Conservation (phyloP, 768 basidiomycete genomes). For the Suillus occidentalis region DNA sequence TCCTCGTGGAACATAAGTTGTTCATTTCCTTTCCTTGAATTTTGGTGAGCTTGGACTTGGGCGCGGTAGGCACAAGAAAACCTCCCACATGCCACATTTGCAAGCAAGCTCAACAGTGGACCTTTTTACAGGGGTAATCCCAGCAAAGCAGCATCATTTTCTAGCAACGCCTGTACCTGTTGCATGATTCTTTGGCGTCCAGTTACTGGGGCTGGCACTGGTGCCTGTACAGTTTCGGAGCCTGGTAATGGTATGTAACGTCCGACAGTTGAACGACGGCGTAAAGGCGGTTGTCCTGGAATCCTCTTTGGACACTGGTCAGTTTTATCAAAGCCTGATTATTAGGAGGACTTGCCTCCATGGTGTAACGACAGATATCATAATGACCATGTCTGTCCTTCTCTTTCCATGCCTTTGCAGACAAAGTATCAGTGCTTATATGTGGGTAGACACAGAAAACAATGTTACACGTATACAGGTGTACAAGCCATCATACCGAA, state of each 20-base stretch:
- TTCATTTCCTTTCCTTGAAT: not conserved
- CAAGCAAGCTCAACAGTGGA: not conserved
- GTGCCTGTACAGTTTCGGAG: not conserved
- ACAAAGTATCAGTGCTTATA: not conserved
- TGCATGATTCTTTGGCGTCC: not conserved
- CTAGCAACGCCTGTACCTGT: not conserved
- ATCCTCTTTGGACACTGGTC: constrained; percentile 20
- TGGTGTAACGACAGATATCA: constrained; percentile 24
- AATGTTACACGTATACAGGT: constrained; percentile 23
- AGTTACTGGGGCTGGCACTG: not conserved
- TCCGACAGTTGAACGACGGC: constrained; percentile 1
- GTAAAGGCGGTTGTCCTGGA: constrained; percentile 25
- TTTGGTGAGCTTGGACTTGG: not conserved
- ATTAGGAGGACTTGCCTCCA: constrained; percentile 20
- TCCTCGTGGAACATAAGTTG: not conserved
- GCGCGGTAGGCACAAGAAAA: not conserved
- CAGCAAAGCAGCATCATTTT: not conserved
- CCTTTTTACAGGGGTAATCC: not conserved
- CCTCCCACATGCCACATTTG: not conserved
- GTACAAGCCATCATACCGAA: constrained; percentile 34
- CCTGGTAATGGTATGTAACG: not conserved
- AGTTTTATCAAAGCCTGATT: not conserved
- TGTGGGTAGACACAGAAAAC: not conserved
- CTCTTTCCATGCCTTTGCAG: constrained; percentile 22
- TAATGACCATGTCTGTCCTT: constrained; percentile 14